Percentiles rank a stretch among this genome's conserved stretches.
Conservation (phyloP, 345 rosid species). For the Kandelia obovata region DNA sequence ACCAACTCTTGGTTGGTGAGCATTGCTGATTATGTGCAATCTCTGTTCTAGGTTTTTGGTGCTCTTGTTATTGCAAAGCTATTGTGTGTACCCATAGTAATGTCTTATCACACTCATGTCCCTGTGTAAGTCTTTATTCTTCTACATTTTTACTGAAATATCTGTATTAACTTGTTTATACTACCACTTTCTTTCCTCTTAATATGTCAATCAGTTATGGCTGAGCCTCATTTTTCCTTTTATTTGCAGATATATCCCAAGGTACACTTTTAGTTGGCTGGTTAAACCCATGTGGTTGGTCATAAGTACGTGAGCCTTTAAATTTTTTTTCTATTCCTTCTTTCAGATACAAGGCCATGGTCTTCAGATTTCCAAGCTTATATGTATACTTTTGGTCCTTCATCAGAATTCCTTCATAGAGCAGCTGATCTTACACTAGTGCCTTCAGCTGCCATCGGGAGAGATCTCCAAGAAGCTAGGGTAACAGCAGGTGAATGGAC, state of each 20-base stretch:
- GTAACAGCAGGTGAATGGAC: constrained; percentile 76
- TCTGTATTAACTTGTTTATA: constrained; percentile 7
- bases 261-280: constrained; percentile 97
- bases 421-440: constrained; percentile 98
- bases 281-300: constrained; percentile 97
- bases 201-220: neutral
- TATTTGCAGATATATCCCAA: constrained; percentile 78
- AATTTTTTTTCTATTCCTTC: neutral
- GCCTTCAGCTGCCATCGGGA: constrained; percentile 87
- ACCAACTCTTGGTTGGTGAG: constrained; percentile 2
- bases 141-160: constrained; percentile 1
- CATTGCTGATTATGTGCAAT: constrained; percentile 20
- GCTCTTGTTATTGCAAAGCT: constrained; percentile 85
- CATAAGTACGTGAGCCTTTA: constrained; percentile 54
- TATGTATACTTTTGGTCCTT: constrained; percentile 6
- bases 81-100: constrained; percentile 86
- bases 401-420: constrained; percentile 89
- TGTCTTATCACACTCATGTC: constrained; percentile 99
- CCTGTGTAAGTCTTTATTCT: constrained; percentile 74
- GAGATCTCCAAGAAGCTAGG: constrained; percentile 74
- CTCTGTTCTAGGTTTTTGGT: constrained; percentile 72
- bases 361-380: constrained; percentile 10
- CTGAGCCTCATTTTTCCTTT: constrained; percentile 21
- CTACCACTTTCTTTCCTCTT: neutral
- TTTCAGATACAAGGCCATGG: neutral